Percentiles rank a stretch among this genome's conserved stretches.
phyloP scores from a whole-genome alignment of 148 eudicot species.

The Cornus controversa region DNA sequence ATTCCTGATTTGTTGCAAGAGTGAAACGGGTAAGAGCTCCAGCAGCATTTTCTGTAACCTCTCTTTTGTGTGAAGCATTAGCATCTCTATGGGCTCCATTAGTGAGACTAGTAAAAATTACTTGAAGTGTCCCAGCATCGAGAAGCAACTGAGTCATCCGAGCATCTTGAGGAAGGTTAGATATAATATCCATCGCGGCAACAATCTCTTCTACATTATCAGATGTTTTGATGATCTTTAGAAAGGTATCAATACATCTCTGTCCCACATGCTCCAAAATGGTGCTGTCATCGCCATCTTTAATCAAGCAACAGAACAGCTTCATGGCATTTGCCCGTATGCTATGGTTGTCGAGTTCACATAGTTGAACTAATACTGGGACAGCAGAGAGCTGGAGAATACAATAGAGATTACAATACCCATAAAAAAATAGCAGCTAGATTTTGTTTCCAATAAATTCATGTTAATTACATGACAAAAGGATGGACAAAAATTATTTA shows the following conservation, averaged over 20 bases:
- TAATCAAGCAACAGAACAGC: conserved; percentile 15
- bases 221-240: conserved; percentile 14
- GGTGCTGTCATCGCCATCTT: conserved; percentile 18
- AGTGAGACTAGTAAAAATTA: conserved; percentile 16
- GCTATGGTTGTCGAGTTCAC: conserved; percentile 15
- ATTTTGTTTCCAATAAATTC: neutral
- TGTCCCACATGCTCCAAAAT: conserved; percentile 19
- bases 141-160: conserved; percentile 16
- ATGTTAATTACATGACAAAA: neutral
- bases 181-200: conserved; percentile 24
- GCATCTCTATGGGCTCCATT: neutral
- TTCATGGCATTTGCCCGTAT: conserved; percentile 25
- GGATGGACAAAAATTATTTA: neutral
- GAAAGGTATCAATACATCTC: conserved; percentile 14
- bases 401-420: neutral
- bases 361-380: conserved; percentile 24
- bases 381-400: conserved; percentile 27
- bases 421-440: neutral
- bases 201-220: conserved; percentile 17
- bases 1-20: conserved; percentile 18
- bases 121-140: conserved; percentile 16
- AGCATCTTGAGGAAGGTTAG: conserved; percentile 20
- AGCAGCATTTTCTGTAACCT: conserved; percentile 18
- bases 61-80: conserved; percentile 1
- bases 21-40: conserved; percentile 25